phyloP scores from a whole-genome alignment of 345 rosid species.

The Punica granatum region DNA sequence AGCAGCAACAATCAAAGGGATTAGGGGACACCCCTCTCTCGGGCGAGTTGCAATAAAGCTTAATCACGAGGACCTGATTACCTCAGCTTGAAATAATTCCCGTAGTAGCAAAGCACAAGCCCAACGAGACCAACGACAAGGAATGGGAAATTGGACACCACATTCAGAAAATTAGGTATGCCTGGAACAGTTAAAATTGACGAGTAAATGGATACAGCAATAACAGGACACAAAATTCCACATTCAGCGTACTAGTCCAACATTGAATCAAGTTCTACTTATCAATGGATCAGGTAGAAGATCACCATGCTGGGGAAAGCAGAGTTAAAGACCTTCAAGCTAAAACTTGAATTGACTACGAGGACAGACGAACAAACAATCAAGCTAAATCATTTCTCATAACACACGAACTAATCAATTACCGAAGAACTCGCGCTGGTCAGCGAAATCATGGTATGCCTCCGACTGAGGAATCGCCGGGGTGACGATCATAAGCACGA shows the following conservation, averaged over 20 bases:
- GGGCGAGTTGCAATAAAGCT: background rate
- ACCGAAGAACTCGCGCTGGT: slow-evolving; percentile 78
- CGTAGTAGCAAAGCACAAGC: slow-evolving; percentile 64
- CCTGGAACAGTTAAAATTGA: slow-evolving; percentile 39
- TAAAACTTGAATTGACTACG: background rate
- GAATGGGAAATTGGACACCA: slow-evolving; percentile 89
- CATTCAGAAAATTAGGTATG: slow-evolving; percentile 73
- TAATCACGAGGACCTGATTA: slow-evolving; percentile 4
- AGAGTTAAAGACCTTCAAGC: background rate
- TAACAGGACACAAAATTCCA: background rate
- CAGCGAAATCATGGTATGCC: slow-evolving; percentile 86
- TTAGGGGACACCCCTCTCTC: background rate
- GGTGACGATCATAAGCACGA: slow-evolving; percentile 78
- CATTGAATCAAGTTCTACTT: background rate
- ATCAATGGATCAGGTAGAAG: background rate
- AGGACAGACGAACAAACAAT: too few species aligned
- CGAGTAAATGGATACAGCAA: background rate
- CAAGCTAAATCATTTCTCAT: background rate
- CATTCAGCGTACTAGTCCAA: background rate
- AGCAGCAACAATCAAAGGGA: background rate
- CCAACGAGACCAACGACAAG: slow-evolving; percentile 74
- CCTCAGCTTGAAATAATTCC: slow-evolving; percentile 71
- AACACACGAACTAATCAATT: background rate
- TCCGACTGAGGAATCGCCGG: slow-evolving; percentile 78
- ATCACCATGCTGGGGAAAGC: background rate